Evolutionary conservation across 805 yeast genomes (phyloP).

Genomic region (Ogataea saltuana): DNA sequence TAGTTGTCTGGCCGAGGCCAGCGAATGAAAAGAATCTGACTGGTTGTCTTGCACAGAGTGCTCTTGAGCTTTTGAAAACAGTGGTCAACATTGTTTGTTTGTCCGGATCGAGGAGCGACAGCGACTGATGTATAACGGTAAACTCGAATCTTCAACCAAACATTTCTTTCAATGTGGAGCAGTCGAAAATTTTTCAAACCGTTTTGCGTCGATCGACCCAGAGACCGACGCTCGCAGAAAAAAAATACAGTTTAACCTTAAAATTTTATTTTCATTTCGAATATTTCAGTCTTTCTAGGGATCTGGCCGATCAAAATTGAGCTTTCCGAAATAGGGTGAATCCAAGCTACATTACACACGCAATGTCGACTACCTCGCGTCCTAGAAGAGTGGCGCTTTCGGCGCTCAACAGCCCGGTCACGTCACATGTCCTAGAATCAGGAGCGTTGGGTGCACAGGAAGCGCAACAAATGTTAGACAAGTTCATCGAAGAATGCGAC

Average conservation of each 20-base stretch:
- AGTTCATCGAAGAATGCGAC: constrained; percentile 30
- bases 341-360: no score
- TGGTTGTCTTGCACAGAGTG: constrained; percentile 10
- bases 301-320: no score
- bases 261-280: constrained; percentile 2
- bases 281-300: neutral
- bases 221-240: neutral
- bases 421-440: constrained; percentile 34
- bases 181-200: constrained; percentile 9
- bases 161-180: neutral
- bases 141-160: neutral
- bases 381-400: constrained; percentile 44
- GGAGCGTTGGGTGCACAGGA: constrained; percentile 22
- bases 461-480: constrained; percentile 28
- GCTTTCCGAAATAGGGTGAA: no score
- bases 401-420: constrained; percentile 50
- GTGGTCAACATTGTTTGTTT: constrained; percentile 2
- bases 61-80: constrained; percentile 1
- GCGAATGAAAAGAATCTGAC: constrained; percentile 17
- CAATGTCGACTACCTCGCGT: constrained; percentile 35
- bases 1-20: constrained; percentile 19
- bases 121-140: neutral
- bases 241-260: constrained; percentile 4
- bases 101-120: neutral
- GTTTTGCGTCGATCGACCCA: constrained; percentile 1